These are phyloP conservation scores for Aspergillus incahuasiensis DNA, from an alignment of 495 filamentous ascomycete species.

Conservation along the genomic window DNA sequence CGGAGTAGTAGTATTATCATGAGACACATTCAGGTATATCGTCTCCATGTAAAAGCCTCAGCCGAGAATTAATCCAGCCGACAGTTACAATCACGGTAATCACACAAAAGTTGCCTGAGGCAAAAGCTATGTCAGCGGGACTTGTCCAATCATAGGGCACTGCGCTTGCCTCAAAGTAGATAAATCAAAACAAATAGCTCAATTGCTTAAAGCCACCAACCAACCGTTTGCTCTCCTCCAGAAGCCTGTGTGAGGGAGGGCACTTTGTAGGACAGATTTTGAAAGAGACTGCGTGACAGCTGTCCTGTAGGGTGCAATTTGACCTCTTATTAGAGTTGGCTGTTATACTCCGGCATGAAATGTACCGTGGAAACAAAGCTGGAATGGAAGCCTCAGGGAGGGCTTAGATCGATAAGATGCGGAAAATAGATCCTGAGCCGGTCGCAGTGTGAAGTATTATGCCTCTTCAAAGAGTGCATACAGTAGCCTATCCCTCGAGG, in stretches of 20 bases:
- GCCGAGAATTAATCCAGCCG: too few species aligned
- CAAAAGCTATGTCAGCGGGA: not conserved
- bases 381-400: not conserved
- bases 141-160: not conserved
- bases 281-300: not conserved
- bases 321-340: not conserved
- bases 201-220: not conserved
- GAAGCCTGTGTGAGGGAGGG: not conserved
- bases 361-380: not conserved
- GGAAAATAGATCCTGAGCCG: not conserved
- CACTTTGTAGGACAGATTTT: not conserved
- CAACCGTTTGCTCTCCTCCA: not conserved
- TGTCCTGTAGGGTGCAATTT: not conserved
- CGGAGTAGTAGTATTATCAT: not conserved
- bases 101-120: slow-evolving; percentile 1
- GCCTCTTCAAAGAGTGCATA: not conserved
- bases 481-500: not conserved
- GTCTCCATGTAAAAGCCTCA: too few species aligned
- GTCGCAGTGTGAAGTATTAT: not conserved
- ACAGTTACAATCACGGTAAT: too few species aligned
- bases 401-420: slow-evolving; percentile 1
- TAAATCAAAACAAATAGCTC: slow-evolving; percentile 38
- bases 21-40: not conserved
- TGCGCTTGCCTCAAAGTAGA: slow-evolving; percentile 18
- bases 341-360: not conserved